phyloP scores from a whole-genome alignment of 1,284 basidiomycete genomes.

The Ceratobasidium sp. region DNA sequence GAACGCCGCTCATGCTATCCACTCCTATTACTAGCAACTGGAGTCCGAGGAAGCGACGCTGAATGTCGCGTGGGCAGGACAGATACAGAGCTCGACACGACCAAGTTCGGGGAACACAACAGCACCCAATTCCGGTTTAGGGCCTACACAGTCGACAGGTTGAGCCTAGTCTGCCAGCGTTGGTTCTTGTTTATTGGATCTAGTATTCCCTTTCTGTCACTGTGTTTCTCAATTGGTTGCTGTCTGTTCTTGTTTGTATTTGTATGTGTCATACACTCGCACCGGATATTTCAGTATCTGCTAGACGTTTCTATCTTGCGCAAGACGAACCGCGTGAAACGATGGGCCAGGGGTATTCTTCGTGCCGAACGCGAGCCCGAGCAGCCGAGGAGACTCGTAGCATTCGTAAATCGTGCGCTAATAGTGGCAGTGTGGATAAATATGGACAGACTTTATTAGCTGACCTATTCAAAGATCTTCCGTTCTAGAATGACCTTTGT shows the following conservation, averaged over 20 bases:
- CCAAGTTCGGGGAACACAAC: neutral
- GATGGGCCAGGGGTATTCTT: neutral
- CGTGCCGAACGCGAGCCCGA: neutral
- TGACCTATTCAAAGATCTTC: neutral
- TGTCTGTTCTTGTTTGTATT: constrained; percentile 37
- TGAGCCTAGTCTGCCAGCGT: neutral
- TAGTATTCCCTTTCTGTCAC: constrained; percentile 5
- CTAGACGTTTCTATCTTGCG: neutral
- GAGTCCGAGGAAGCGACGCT: constrained; percentile 45
- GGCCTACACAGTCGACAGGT: neutral
- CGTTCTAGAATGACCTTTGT: neutral
- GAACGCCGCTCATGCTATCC: neutral
- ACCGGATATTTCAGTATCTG: constrained; percentile 22
- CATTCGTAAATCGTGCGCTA: neutral
- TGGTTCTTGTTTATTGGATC: constrained; percentile 18
- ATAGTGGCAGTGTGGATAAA: neutral
- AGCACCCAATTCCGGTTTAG: neutral
- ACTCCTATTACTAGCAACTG: constrained; percentile 41
- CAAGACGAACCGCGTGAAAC: neutral
- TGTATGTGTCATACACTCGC: constrained; percentile 16
- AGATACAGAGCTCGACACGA: constrained; percentile 3
- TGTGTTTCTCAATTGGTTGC: constrained; percentile 14
- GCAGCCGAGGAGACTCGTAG: neutral
- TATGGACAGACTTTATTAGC: neutral
- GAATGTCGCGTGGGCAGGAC: constrained; percentile 28